Evolutionary conservation across 345 rosid species (phyloP).

Genomic region (Ceriops decandra): DNA sequence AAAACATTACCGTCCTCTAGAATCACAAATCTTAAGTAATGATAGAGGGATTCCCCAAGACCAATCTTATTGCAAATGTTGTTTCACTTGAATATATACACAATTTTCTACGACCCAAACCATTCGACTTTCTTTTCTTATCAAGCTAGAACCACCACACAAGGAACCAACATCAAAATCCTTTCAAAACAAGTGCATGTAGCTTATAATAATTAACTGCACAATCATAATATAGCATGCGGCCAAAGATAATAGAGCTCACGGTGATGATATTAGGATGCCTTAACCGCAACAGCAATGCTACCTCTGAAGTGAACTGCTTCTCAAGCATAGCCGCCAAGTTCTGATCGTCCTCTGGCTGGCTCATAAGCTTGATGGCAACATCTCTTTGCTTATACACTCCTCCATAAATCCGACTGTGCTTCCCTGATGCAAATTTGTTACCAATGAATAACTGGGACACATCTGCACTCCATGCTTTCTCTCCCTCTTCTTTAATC

Average conservation of each 20-base stretch:
- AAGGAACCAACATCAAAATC: not conserved
- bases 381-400: slow-evolving; percentile 65
- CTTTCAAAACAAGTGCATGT: not conserved
- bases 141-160: slow-evolving; percentile 4
- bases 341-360: slow-evolving; percentile 68
- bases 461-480: slow-evolving; percentile 77
- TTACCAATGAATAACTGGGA: slow-evolving; percentile 61
- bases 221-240: not conserved
- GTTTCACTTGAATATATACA: slow-evolving; percentile 9
- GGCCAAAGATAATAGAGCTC: slow-evolving; percentile 21
- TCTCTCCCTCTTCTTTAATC: slow-evolving; percentile 67
- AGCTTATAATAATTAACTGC: slow-evolving; percentile 3
- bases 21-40: slow-evolving; percentile 4
- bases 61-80: not conserved
- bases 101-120: not conserved
- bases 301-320: slow-evolving; percentile 74
- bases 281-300: slow-evolving; percentile 49
- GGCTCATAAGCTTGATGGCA: slow-evolving; percentile 70
- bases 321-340: slow-evolving; percentile 57
- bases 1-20: not conserved
- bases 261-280: slow-evolving; percentile 72
- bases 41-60: slow-evolving; percentile 9
- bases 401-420: slow-evolving; percentile 78
- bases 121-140: slow-evolving; percentile 11
- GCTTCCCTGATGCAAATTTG: slow-evolving; percentile 74